Evolutionary conservation across 495 filamentous ascomycete species (phyloP).

Genomic region (Podospora fimiseda): DNA sequence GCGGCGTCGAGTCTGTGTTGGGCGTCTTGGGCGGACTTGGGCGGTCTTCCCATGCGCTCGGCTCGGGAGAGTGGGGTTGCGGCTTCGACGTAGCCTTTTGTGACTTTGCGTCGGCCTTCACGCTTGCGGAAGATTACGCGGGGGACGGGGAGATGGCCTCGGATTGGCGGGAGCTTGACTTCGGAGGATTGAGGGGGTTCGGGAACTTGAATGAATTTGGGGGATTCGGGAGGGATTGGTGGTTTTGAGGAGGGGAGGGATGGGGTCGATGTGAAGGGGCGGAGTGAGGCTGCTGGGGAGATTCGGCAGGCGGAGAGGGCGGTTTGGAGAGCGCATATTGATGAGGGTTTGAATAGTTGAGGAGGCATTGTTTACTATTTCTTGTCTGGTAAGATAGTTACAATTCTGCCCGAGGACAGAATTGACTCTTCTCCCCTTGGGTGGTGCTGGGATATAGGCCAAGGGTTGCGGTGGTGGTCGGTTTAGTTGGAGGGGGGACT

Average conservation of each 20-base stretch:
- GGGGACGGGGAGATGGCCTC: slow-evolving; percentile 41
- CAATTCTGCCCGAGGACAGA: slow-evolving; percentile 5
- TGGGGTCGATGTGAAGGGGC: slow-evolving; percentile 12
- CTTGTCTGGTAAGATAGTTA: neutral
- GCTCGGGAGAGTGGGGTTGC: slow-evolving; percentile 24
- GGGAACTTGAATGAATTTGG: slow-evolving; percentile 39
- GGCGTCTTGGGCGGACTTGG: slow-evolving; percentile 26
- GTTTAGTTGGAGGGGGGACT: slow-evolving; percentile 7
- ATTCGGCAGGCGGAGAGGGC: slow-evolving; percentile 44
- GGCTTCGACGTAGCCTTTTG: slow-evolving; percentile 21
- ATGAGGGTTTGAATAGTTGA: slow-evolving; percentile 7
- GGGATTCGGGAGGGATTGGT: slow-evolving; percentile 40
- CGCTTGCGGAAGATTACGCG: slow-evolving; percentile 36
- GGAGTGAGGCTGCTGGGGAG: slow-evolving; percentile 50
- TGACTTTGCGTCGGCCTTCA: slow-evolving; percentile 28
- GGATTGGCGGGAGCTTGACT: slow-evolving; percentile 26
- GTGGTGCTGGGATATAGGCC: slow-evolving; percentile 6
- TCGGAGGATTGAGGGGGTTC: slow-evolving; percentile 39
- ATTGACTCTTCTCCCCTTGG: too few species aligned
- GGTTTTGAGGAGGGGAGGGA: slow-evolving; percentile 3
- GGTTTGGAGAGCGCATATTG: slow-evolving; percentile 20
- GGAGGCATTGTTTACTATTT: slow-evolving; percentile 13
- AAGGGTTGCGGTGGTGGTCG: slow-evolving; percentile 6
- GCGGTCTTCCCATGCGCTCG: slow-evolving; percentile 17
- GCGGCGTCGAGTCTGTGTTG: slow-evolving; percentile 32